Percentiles rank a stretch among this genome's conserved stretches.
These are phyloP conservation scores for Pterocarpus santalinus DNA, from an alignment of 306 rosid species.

Conservation along the genomic window DNA sequence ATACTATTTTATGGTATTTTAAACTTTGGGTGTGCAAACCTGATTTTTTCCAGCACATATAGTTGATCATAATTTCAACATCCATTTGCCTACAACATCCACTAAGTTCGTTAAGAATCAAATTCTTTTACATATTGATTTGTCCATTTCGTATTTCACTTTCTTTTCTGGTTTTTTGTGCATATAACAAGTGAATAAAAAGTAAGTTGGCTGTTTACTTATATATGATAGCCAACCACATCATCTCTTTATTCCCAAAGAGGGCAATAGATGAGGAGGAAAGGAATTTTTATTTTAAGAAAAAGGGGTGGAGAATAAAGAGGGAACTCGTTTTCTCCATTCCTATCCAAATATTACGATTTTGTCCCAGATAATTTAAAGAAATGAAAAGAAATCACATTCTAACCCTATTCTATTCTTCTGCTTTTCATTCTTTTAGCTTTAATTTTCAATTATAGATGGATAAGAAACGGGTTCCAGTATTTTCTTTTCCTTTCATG, in stretches of 20 bases:
- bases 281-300: background rate
- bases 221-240: background rate
- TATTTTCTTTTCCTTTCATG: no score
- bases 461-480: no score
- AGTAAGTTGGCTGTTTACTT: background rate
- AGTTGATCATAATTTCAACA: no score
- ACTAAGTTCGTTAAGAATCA: background rate
- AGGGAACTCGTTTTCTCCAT: background rate
- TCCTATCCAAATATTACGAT: background rate
- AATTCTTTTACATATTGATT: background rate
- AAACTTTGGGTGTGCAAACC: no score
- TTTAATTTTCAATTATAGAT: background rate
- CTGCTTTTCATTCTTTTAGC: background rate
- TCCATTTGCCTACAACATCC: no score
- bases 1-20: no score
- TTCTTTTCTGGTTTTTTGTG: background rate
- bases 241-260: constrained; percentile 1
- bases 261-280: background rate
- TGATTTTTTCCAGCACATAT: no score
- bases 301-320: constrained; percentile 12
- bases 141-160: background rate
- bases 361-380: background rate
- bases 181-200: background rate
- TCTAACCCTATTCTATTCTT: background rate
- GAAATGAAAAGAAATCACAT: background rate